A percentile compares a stretch with the other conserved stretches of the same genome.
Evolutionary conservation across 768 basidiomycete species (phyloP).

Genomic region (Suillus ampliporus): DNA sequence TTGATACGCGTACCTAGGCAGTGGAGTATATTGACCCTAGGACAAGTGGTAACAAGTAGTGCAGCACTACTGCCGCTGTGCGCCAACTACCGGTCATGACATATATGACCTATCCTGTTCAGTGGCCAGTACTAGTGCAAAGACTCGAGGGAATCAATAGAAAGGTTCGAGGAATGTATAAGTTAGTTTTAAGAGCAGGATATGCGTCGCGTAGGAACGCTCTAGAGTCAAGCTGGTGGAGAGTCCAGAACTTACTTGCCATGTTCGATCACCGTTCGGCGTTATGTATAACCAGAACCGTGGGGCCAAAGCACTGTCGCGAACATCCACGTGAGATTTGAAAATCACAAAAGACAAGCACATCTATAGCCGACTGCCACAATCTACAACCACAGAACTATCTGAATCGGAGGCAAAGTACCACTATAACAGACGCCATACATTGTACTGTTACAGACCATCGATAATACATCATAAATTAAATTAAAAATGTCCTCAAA

Average conservation of each 20-base stretch:
- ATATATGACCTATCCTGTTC: background rate
- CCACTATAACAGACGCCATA: background rate
- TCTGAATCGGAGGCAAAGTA: background rate
- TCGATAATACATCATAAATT: background rate
- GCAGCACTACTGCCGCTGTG: constrained; percentile 12
- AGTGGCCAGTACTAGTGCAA: background rate
- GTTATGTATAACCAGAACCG: too few relatives aligned
- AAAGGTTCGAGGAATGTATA: constrained; percentile 13
- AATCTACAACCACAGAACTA: background rate
- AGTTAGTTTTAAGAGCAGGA: constrained; percentile 17
- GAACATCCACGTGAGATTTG: too few relatives aligned
- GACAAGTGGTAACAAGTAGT: constrained; percentile 22
- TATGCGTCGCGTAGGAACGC: background rate
- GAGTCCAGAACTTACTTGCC: background rate
- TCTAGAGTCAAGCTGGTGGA: background rate
- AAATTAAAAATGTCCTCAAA: background rate
- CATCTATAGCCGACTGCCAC: background rate
- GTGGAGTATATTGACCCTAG: constrained; percentile 31
- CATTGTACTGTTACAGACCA: background rate
- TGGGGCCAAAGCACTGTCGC: too few relatives aligned
- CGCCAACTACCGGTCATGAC: constrained; percentile 16
- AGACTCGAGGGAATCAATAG: too few relatives aligned
- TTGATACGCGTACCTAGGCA: constrained; percentile 26
- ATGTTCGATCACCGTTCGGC: too few relatives aligned
- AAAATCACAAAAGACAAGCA: too few relatives aligned